Evolutionary conservation across 164 flowering plant genomes (phyloP), one percentile per base, ranked within the genome.

Genomic region (Litsea cubeba): DNA sequence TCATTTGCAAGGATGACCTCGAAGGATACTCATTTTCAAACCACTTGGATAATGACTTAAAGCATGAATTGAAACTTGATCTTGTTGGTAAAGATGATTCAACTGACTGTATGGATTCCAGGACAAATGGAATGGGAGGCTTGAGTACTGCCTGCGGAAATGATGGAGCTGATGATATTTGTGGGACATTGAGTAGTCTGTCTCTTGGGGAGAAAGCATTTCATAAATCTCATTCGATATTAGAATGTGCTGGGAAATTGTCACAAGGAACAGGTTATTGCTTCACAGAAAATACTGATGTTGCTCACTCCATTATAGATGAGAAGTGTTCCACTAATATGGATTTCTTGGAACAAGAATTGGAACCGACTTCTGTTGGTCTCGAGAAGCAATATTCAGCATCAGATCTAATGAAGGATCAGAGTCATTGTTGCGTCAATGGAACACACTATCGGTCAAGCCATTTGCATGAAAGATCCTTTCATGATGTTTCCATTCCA

Each of bases 1-100:
- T 88, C 30, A 77, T 93, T 66, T 84, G 83, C 87, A 87, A 87
- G 80, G 88, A 88, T 77, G 93, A 94, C 77, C 83, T 91, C 40
- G 76, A 79, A 58, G 91, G 76, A 32, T 82, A 73, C 79, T 57
- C 69, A 62, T 85, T 85, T 79, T 71, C 76, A 32, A 85, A 81
- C 35, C 28, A 10, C 25, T 62, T 30, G 17, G 73, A 79, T 73
- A 70, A 65, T 30, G 20, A 23, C 15, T 60, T 62, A 64, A 68
- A 49, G 12, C 15, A 54, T 66, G 82, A 79, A 7, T 0, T 23
- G 30, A 68, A 62, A 72, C 49, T 76, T 57, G 78, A 77, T 64
- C 66, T 58, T 15, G 26, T 65, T 70, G 64, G 58, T 66, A 73
- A 74, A 30, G 40, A 63, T 64, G 58, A 62, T 77, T 28, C 57